Evolutionary conservation across 345 rosid genomes (phyloP).

Genomic region (Nasturtium officinale): DNA sequence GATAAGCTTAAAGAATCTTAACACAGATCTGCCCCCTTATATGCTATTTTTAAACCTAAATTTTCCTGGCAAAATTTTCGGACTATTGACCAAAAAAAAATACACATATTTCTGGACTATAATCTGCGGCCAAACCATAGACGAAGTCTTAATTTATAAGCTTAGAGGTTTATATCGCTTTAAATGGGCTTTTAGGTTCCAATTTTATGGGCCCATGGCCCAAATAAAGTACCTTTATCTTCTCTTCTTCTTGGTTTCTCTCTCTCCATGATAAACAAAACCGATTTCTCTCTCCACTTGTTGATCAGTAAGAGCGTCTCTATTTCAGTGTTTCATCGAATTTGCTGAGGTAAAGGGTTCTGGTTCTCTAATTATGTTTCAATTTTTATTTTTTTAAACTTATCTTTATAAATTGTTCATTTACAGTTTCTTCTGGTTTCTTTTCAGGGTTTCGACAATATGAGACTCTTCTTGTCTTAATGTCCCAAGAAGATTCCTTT

Average conservation of each 20-base stretch:
- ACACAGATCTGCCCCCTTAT: slow-evolving; percentile 5
- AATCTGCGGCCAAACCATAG: slow-evolving; percentile 24
- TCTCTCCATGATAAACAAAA: neutral
- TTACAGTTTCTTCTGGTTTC: neutral
- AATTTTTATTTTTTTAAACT: neutral
- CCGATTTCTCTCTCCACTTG: neutral
- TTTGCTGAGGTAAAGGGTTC: slow-evolving; percentile 15
- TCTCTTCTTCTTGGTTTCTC: neutral
- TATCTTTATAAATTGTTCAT: neutral
- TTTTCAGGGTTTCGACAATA: slow-evolving; percentile 11
- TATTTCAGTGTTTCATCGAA: slow-evolving; percentile 22
- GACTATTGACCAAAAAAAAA: no score
- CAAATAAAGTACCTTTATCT: neutral
- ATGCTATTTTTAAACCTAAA: slow-evolving; percentile 31
- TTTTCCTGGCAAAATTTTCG: no score
- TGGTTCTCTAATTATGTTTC: neutral
- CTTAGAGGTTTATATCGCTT: slow-evolving; percentile 20
- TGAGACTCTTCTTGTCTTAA: slow-evolving; percentile 15
- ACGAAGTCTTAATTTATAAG: slow-evolving; percentile 24
- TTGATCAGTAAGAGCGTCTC: slow-evolving; percentile 28
- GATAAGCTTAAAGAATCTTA: slow-evolving; percentile 32
- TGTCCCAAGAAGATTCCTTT: slow-evolving; percentile 31
- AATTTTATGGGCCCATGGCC: neutral
- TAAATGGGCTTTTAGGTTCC: slow-evolving; percentile 1
- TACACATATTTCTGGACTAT: neutral